A percentile compares a stretch with the other conserved stretches of the same genome.
Conservation (phyloP, 768 basidiomycete genomes). For the Kwoniella heveanensis region DNA sequence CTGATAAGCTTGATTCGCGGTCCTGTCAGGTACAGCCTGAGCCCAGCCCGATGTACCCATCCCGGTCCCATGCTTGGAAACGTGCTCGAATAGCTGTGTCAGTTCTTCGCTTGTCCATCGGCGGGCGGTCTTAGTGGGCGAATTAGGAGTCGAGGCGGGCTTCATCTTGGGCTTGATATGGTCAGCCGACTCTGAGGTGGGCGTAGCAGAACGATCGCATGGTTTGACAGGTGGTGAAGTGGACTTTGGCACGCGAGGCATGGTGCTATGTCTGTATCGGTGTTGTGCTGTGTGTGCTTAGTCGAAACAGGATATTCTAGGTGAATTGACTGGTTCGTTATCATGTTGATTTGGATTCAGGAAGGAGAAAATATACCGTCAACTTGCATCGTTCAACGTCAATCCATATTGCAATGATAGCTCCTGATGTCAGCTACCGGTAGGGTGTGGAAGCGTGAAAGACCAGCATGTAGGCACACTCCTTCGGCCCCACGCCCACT, state of each 20-base stretch:
- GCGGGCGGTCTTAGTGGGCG: not conserved
- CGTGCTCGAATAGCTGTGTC: constrained; percentile 22
- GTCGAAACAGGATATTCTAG: not conserved
- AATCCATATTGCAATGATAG: no score
- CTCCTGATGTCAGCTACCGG: no score
- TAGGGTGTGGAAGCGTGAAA: no score
- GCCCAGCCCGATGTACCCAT: constrained; percentile 8
- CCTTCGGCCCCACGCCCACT: no score
- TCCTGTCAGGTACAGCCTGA: constrained; percentile 20
- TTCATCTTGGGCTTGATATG: not conserved
- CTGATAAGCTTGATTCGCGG: constrained; percentile 20
- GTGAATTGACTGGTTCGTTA: no score
- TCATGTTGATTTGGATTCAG: not conserved
- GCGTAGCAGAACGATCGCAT: not conserved
- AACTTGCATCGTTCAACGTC: no score
- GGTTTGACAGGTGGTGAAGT: not conserved
- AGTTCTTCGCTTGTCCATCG: constrained; percentile 24
- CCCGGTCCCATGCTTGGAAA: constrained; percentile 6
- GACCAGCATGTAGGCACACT: no score
- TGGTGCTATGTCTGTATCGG: not conserved
- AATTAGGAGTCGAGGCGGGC: not conserved
- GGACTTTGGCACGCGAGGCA: constrained; percentile 4
- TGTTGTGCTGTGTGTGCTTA: not conserved
- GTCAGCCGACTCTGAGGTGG: not conserved
- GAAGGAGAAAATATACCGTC: not conserved